These are phyloP conservation scores for Phytopythium delawarense DNA, from an alignment of 352 stramenopile species.

Conservation along the genomic window DNA sequence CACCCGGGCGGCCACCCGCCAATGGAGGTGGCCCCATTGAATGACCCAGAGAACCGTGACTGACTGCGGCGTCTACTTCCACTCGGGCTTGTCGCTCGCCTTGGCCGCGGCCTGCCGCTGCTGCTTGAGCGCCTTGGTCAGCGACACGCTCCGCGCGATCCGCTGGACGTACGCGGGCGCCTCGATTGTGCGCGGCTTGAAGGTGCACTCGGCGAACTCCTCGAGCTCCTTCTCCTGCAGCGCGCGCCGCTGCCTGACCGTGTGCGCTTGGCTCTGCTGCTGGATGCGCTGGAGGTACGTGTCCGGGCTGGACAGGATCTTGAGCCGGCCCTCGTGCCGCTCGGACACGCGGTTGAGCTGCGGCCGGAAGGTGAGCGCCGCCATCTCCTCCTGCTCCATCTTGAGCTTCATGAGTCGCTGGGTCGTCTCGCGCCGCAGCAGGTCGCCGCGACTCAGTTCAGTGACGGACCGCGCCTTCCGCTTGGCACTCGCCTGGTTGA, in stretches of 20 bases:
- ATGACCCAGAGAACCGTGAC: background rate
- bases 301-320: conserved; percentile 73
- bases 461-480: conserved; percentile 67
- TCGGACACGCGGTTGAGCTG: conserved; percentile 68
- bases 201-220: conserved; percentile 83
- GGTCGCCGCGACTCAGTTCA: conserved; percentile 72
- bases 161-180: conserved; percentile 78
- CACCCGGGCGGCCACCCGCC: background rate
- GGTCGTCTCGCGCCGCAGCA: conserved; percentile 70
- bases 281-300: conserved; percentile 82
- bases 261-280: conserved; percentile 69
- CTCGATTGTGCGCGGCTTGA: conserved; percentile 81
- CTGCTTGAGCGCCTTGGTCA: conserved; percentile 63
- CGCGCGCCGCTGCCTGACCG: conserved; percentile 65
- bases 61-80: conserved; percentile 50
- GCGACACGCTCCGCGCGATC: conserved; percentile 70
- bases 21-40: background rate
- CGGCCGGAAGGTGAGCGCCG: conserved; percentile 70
- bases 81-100: conserved; percentile 53
- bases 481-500: conserved; percentile 66
- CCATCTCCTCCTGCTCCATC: conserved; percentile 87
- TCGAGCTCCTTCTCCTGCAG: conserved; percentile 79
- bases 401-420: conserved; percentile 84
- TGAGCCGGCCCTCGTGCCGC: conserved; percentile 65
- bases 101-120: conserved; percentile 41